Base-by-base conservation (phyloP, 1,284 basidiomycete genomes). In the Tremellales sp. region DNA sequence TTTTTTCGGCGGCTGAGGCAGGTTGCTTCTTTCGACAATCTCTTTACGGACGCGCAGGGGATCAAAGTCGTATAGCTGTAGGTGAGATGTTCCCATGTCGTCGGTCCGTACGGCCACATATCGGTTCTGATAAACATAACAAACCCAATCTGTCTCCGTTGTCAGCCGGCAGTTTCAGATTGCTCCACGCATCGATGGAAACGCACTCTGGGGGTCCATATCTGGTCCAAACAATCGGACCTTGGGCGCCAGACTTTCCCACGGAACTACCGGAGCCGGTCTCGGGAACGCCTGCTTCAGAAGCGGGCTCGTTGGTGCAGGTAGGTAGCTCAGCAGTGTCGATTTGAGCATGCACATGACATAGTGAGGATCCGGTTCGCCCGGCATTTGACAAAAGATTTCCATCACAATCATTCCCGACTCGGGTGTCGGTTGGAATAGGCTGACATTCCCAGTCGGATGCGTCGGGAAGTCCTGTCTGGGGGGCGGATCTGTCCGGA, bases 401-500 rank as follows among this genome's bases (percentile, higher is more conserved):
- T 65, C 57, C 9, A 72, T 42, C 24, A 72, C 52, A 25, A 66
- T 54, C 2, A 70, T 40, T n/a, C 71, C 71, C 4, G 57, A 64
- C 21, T 61, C 56, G 2, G 71, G 69, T 9, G 65, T 54, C 0
- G 70, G 67, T 16, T 56, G 40, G 47, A 71, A 65, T 6, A 58
- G 58, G 16, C 61, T 53, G 14, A 61, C 58, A 3, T 47, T 49
- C 24, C 56, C 52, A 5, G 43, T 21, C 1, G 69, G 67, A 42
- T 67, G 56, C 2, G 47, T 55, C 4, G 71, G 66, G 46, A 65
- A 63, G 2, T 50, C 53, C 36, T 61, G 54, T 21, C 71, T 48
- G 2, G 71, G 71, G 10, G 71, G 70, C 2, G 71, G 71, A 49
- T 73, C 71, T 4, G 69, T 65, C 1, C 71, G 61, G 31, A 69